Conservation (phyloP, 2,329 filamentous ascomycete genomes). For the Pseudohalonectria lignicola region DNA sequence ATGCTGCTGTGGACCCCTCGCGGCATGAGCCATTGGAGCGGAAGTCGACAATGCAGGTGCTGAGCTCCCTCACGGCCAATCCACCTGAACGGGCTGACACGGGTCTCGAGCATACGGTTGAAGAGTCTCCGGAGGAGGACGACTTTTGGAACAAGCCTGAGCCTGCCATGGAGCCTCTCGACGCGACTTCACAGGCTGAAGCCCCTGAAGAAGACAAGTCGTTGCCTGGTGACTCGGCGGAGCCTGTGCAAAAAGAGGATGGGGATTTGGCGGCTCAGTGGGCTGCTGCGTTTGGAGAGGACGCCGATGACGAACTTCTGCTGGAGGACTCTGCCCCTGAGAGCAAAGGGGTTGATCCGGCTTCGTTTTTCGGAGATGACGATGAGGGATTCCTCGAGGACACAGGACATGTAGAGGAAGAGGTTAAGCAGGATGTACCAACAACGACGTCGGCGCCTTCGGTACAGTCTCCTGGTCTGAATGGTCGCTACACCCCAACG, state of each 20-base stretch:
- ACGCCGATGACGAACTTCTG: slow-evolving; percentile 55
- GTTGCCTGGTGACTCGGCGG: too few relatives aligned
- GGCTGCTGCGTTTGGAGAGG: slow-evolving; percentile 70
- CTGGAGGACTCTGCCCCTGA: slow-evolving; percentile 41
- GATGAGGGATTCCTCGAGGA: slow-evolving; percentile 80
- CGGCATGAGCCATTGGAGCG: slow-evolving; percentile 36
- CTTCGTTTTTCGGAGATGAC: slow-evolving; percentile 67
- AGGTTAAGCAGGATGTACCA: background rate
- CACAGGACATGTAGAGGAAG: slow-evolving; percentile 25
- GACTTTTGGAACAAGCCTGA: slow-evolving; percentile 3
- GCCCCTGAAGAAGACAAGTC: slow-evolving; percentile 10
- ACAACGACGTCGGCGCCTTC: slow-evolving; percentile 7
- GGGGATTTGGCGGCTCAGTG: slow-evolving; percentile 69
- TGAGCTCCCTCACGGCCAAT: slow-evolving; percentile 35
- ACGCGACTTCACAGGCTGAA: slow-evolving; percentile 8
- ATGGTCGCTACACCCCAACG: slow-evolving; percentile 2
- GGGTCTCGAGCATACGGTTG: slow-evolving; percentile 17
- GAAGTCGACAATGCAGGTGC: slow-evolving; percentile 60
- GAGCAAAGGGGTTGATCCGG: slow-evolving; percentile 43
- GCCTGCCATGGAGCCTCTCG: background rate
- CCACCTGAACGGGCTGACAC: slow-evolving; percentile 11
- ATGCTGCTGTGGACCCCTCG: slow-evolving; percentile 6
- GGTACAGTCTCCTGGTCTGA: slow-evolving; percentile 6
- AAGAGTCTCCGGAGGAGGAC: slow-evolving; percentile 12
- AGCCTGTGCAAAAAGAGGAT: slow-evolving; percentile 7